phyloP scores from a whole-genome alignment of 2,329 filamentous ascomycete species.

The Emergomyces africanus region DNA sequence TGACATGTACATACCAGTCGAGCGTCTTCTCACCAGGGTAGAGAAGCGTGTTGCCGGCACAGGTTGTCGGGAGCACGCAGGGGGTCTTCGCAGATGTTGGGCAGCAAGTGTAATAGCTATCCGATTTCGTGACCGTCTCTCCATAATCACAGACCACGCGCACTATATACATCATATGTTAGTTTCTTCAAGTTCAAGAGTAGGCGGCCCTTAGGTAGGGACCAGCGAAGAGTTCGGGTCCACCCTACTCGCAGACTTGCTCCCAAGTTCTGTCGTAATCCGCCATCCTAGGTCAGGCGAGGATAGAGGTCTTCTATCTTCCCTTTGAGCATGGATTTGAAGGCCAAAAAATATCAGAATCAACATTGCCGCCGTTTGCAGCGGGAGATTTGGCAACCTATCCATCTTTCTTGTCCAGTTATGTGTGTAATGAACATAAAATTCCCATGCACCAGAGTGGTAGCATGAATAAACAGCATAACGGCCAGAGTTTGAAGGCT shows the following conservation, averaged over 20 bases:
- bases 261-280: not conserved
- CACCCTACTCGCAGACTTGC: not conserved
- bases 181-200: not conserved
- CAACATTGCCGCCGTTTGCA: not conserved
- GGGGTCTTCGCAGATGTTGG: not conserved
- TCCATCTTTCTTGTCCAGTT: not conserved
- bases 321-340: not conserved
- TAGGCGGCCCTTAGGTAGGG: not conserved
- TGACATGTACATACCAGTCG: not conserved
- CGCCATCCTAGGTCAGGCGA: not conserved
- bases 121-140: not conserved
- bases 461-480: not conserved
- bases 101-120: conserved; percentile 1
- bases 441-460: not conserved
- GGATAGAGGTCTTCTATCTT: not conserved
- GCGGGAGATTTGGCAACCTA: not conserved
- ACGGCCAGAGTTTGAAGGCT: not conserved
- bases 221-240: not conserved
- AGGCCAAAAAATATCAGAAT: not conserved
- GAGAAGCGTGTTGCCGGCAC: not conserved
- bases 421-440: not conserved
- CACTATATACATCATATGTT: not conserved
- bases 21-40: not conserved
- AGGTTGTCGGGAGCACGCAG: not conserved
- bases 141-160: not conserved